These are phyloP conservation scores for Debaryomycetaceae sp. DNA, from an alignment of 1,139 yeast genomes.

Conservation along the genomic window DNA sequence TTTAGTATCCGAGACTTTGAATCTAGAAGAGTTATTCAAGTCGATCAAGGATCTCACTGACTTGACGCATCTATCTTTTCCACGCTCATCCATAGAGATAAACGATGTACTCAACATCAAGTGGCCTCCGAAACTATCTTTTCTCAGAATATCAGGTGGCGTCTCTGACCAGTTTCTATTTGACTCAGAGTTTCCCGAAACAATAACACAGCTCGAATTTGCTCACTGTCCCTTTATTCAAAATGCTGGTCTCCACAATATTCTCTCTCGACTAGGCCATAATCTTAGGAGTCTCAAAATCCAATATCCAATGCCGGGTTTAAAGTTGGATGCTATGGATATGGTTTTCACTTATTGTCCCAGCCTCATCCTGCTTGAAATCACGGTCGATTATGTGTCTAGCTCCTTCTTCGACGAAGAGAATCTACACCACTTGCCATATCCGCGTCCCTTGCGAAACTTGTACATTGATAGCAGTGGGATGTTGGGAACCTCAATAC, in stretches of 20 bases:
- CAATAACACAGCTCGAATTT: slow-evolving; percentile 69
- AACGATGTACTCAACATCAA: slow-evolving; percentile 48
- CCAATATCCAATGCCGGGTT: slow-evolving; percentile 85
- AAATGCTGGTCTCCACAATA: slow-evolving; percentile 56
- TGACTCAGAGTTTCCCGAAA: slow-evolving; percentile 63
- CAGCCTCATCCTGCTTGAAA: slow-evolving; percentile 54
- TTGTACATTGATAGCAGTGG: slow-evolving; percentile 83
- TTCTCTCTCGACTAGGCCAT: slow-evolving; percentile 63
- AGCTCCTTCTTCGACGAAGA: slow-evolving; percentile 61
- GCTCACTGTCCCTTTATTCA: slow-evolving; percentile 82
- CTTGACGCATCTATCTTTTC: slow-evolving; percentile 78
- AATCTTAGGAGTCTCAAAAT: slow-evolving; percentile 61
- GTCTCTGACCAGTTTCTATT: slow-evolving; percentile 75
- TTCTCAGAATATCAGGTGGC: slow-evolving; percentile 82
- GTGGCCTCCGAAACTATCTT: slow-evolving; percentile 80
- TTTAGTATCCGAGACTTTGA: slow-evolving; percentile 89
- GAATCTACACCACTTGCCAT: slow-evolving; percentile 35
- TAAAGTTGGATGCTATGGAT: slow-evolving; percentile 69
- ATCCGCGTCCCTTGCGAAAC: slow-evolving; percentile 56
- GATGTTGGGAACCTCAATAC: slow-evolving; percentile 77
- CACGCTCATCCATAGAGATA: slow-evolving; percentile 81
- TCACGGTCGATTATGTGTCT: slow-evolving; percentile 82
- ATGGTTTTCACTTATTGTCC: slow-evolving; percentile 74
- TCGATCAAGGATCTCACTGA: slow-evolving; percentile 62
- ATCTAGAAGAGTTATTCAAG: slow-evolving; percentile 69